A percentile compares a stretch with the other conserved stretches of the same genome.
phyloP scores from a whole-genome alignment of 2,329 filamentous ascomycete species.

The Hypoxylon sp. region DNA sequence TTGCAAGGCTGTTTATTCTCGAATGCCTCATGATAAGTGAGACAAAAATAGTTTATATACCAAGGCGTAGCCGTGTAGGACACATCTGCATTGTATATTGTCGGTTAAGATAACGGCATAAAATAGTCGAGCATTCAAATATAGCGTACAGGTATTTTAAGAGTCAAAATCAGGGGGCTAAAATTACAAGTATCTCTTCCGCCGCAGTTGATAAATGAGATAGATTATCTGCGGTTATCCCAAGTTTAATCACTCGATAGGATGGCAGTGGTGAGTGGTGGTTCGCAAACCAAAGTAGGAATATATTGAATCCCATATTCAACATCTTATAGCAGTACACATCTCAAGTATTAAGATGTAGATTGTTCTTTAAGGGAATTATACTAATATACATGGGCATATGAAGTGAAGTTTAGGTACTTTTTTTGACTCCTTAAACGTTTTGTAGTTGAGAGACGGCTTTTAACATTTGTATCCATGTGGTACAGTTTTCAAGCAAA shows the following conservation, averaged over 20 bases:
- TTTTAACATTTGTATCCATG: background rate
- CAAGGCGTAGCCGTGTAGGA: background rate
- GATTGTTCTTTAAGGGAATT: background rate
- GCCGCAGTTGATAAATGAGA: background rate
- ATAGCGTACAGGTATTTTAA: conserved; percentile 1
- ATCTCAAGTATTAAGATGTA: too few species aligned
- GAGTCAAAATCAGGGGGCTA: background rate
- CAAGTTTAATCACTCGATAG: background rate
- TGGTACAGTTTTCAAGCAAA: background rate
- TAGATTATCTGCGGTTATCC: background rate
- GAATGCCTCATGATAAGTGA: background rate
- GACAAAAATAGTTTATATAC: conserved; percentile 1
- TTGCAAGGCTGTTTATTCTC: background rate
- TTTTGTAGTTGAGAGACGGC: too few species aligned
- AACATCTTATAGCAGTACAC: too few species aligned
- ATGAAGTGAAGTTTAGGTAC: too few species aligned
- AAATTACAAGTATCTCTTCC: background rate
- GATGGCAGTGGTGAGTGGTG: background rate
- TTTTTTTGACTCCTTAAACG: too few species aligned
- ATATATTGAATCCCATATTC: too few species aligned
- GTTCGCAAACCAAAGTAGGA: too few species aligned
- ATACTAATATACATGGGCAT: background rate
- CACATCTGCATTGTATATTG: background rate
- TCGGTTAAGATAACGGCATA: conserved; percentile 1
- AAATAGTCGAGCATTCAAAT: conserved; percentile 10